These are phyloP conservation scores for Annulohypoxylon moriforme DNA, from an alignment of 495 filamentous ascomycete species.

Conservation along the genomic window DNA sequence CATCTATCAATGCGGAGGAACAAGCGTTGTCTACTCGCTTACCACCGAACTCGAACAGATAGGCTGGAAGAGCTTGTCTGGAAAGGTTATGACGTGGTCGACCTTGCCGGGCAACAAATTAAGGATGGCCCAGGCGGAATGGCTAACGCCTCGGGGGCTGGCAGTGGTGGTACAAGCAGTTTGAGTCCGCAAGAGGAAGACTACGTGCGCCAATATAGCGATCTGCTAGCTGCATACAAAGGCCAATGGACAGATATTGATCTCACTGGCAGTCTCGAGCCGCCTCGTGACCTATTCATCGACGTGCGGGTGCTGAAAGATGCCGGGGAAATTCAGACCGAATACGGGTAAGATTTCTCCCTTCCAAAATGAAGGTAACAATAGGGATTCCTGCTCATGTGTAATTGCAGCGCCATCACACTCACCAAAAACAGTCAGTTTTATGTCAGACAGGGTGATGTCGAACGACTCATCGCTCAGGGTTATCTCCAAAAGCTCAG, in stretches of 20 bases:
- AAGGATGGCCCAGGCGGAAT: conserved; percentile 45
- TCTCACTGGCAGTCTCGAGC: conserved; percentile 93
- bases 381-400: conserved; percentile 34
- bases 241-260: conserved; percentile 99
- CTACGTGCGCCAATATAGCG: conserved; percentile 89
- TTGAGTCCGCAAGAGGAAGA: conserved; percentile 98
- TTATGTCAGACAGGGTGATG: conserved; percentile 95
- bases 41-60: conserved; percentile 88
- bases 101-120: conserved; percentile 57
- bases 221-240: conserved; percentile 95
- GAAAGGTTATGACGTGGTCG: conserved; percentile 82
- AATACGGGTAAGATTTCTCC: conserved; percentile 84
- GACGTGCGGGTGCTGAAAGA: conserved; percentile 97
- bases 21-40: conserved; percentile 95
- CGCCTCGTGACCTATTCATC: conserved; percentile 94
- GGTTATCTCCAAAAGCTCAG: conserved; percentile 95
- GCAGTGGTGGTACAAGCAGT: conserved; percentile 70
- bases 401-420: conserved; percentile 79
- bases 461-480: conserved; percentile 92
- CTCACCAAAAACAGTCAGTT: conserved; percentile 98
- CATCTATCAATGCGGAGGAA: conserved; percentile 95
- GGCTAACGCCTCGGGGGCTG: conserved; percentile 51
- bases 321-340: conserved; percentile 98
- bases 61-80: conserved; percentile 96
- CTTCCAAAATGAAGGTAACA: conserved; percentile 27